These are phyloP conservation scores for Blastocrithidia nonstop DNA, from an alignment of 208 protist genomes.

Conservation along the genomic window DNA sequence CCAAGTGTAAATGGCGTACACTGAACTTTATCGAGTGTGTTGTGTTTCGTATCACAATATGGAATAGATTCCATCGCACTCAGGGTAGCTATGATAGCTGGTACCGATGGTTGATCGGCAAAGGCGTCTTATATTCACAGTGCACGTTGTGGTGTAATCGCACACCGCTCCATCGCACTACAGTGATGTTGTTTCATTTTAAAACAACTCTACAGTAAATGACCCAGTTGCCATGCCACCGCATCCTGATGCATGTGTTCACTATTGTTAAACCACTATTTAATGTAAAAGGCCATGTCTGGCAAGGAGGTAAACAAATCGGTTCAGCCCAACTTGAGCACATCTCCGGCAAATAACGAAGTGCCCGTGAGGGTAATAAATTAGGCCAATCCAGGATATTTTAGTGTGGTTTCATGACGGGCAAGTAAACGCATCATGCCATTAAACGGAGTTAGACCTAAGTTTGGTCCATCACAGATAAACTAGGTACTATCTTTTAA, in stretches of 20 bases:
- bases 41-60: conserved; percentile 39
- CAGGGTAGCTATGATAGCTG: conserved; percentile 53
- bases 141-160: conserved; percentile 63
- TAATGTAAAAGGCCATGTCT: conserved; percentile 83
- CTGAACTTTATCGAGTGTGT: conserved; percentile 35
- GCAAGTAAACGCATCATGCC: conserved; percentile 69
- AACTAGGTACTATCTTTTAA: conserved; percentile 75
- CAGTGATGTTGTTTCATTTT: conserved; percentile 67
- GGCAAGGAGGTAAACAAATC: conserved; percentile 78
- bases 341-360: conserved; percentile 82
- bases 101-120: conserved; percentile 71
- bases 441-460: conserved; percentile 70
- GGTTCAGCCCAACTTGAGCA: conserved; percentile 73
- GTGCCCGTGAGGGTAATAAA: conserved; percentile 82
- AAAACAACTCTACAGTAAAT: conserved; percentile 78
- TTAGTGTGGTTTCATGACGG: conserved; percentile 72
- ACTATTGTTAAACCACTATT: conserved; percentile 80
- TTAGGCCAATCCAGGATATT: conserved; percentile 83
- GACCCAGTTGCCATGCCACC: conserved; percentile 81
- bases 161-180: conserved; percentile 72
- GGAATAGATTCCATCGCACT: conserved; percentile 62
- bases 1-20: conserved; percentile 61
- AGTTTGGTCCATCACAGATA: conserved; percentile 67
- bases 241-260: conserved; percentile 90
- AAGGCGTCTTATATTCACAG: conserved; percentile 85